Evolutionary conservation across 139 green algal species (phyloP).

Genomic region (Coelastrella sp.): DNA sequence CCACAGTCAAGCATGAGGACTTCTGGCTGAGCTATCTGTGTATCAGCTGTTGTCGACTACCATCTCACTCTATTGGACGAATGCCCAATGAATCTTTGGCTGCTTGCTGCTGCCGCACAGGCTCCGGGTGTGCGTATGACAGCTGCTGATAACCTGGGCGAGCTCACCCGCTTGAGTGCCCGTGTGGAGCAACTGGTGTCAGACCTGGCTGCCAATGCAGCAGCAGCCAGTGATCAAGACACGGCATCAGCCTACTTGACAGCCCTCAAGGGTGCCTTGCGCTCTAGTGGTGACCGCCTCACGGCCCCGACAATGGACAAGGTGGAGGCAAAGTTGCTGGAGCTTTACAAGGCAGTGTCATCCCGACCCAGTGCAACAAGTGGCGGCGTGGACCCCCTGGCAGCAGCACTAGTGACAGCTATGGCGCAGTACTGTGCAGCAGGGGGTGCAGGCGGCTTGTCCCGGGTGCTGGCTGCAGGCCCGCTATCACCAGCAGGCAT

Average conservation of each 20-base stretch:
- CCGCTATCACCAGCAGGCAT: background rate
- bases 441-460: background rate
- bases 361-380: background rate
- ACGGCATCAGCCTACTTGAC: conserved; percentile 73
- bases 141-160: conserved; percentile 87
- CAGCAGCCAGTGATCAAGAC: conserved; percentile 56
- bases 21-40: too few relatives aligned
- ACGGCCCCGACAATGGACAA: conserved; percentile 62
- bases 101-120: background rate
- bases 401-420: conserved; percentile 3
- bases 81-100: background rate
- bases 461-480: conserved; percentile 1
- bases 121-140: conserved; percentile 57
- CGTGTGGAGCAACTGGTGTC: conserved; percentile 84
- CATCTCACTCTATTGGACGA: too few relatives aligned
- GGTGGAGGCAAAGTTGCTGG: conserved; percentile 52
- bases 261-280: conserved; percentile 78
- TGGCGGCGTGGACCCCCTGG: conserved; percentile 3
- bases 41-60: too few relatives aligned
- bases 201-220: conserved; percentile 67
- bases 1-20: too few relatives aligned
- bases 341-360: conserved; percentile 28
- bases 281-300: conserved; percentile 70
- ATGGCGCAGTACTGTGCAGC: background rate
- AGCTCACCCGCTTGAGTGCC: conserved; percentile 78